A percentile compares a stretch with the other conserved stretches of the same genome.
Conservation (phyloP, 345 rosid species). For the Geranium rotundifolium region DNA sequence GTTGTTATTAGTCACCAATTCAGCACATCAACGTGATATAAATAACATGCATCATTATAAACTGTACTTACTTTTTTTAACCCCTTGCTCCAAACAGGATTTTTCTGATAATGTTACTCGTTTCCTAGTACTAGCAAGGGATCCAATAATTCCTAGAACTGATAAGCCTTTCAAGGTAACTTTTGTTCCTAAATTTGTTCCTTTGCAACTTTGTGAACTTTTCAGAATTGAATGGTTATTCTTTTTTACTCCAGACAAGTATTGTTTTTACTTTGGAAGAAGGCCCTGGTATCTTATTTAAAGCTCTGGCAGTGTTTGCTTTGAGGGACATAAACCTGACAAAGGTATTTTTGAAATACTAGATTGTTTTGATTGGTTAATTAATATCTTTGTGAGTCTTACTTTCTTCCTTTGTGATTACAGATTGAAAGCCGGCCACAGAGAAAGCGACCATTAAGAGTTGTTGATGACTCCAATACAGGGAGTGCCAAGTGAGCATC, state of each 20-base stretch:
- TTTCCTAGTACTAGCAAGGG: slow-evolving; percentile 42
- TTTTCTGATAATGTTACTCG: slow-evolving; percentile 30
- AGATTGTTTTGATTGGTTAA: neutral
- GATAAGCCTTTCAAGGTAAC: slow-evolving; percentile 29
- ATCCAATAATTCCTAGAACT: slow-evolving; percentile 39
- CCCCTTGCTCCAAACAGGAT: slow-evolving; percentile 19
- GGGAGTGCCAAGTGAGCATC: slow-evolving; percentile 40
- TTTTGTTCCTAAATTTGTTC: neutral
- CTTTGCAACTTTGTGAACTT: neutral
- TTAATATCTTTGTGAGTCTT: neutral
- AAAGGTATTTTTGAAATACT: slow-evolving; percentile 21
- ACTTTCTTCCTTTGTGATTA: neutral
- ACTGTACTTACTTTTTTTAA: slow-evolving; percentile 7
- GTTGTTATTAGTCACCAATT: neutral
- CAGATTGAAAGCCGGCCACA: slow-evolving; percentile 52
- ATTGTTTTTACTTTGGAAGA: slow-evolving; percentile 42
- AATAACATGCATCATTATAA: neutral
- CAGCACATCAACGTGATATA: neutral
- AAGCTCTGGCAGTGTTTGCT: slow-evolving; percentile 50
- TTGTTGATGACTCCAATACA: slow-evolving; percentile 40
- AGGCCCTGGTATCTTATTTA: slow-evolving; percentile 44
- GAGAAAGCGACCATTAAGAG: slow-evolving; percentile 38
- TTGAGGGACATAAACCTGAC: slow-evolving; percentile 37
- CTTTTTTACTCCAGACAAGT: slow-evolving; percentile 29
- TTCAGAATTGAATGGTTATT: neutral